Percentiles rank a stretch among this genome's conserved stretches.
Evolutionary conservation across 2,329 filamentous ascomycete species (phyloP).

Genomic region (Arthrobotrys iridis): DNA sequence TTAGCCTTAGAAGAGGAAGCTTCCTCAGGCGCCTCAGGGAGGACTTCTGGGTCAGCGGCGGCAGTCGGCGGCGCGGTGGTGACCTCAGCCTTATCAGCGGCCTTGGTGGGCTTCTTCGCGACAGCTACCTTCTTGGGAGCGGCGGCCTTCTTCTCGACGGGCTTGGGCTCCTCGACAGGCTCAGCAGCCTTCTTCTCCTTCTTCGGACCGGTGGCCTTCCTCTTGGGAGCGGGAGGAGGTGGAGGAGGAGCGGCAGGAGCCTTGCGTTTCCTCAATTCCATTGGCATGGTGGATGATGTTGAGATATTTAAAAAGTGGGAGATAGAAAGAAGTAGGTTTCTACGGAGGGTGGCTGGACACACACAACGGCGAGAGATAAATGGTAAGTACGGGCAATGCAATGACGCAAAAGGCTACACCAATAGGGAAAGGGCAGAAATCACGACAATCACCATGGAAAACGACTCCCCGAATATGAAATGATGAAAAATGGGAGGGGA

Average conservation of each 20-base stretch:
- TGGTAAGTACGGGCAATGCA: slow-evolving; percentile 18
- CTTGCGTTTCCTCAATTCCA: slow-evolving; percentile 72
- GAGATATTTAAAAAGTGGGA: background rate
- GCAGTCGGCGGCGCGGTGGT: slow-evolving; percentile 39
- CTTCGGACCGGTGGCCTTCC: slow-evolving; percentile 60
- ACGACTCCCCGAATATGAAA: no score
- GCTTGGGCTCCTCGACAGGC: slow-evolving; percentile 30
- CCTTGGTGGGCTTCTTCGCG: slow-evolving; percentile 45
- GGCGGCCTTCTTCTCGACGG: slow-evolving; percentile 44
- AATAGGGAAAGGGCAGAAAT: background rate
- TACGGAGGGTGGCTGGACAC: slow-evolving; percentile 10
- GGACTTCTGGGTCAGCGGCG: slow-evolving; percentile 41
- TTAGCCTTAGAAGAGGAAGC: slow-evolving; percentile 44
- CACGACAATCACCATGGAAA: no score
- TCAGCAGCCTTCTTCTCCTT: slow-evolving; percentile 55
- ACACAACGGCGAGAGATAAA: background rate
- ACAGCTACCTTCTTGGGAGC: slow-evolving; percentile 35
- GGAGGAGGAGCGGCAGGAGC: slow-evolving; percentile 65
- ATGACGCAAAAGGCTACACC: background rate
- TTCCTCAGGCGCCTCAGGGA: slow-evolving; percentile 45
- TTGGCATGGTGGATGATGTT: slow-evolving; percentile 64
- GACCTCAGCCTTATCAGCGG: slow-evolving; percentile 48
- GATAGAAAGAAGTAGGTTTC: background rate
- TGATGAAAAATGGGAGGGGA: background rate
- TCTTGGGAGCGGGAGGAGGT: slow-evolving; percentile 66